Evolutionary conservation across 495 filamentous ascomycete species (phyloP).

Genomic region (Penicillium psychrofluorescens): DNA sequence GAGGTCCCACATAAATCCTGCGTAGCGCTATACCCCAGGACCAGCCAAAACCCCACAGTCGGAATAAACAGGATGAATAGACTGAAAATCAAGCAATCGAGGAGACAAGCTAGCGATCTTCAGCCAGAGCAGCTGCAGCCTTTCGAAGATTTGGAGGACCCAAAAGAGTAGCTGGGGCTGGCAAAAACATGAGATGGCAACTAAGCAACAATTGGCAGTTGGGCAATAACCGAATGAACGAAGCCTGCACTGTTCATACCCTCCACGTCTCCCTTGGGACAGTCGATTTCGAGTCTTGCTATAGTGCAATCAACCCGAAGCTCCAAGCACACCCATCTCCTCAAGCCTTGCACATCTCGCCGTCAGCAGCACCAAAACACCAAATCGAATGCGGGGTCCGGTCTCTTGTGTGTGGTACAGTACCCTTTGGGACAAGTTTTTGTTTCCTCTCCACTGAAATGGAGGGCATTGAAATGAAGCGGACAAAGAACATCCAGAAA

Average conservation of each 20-base stretch:
- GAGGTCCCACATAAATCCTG: slow-evolving; percentile 59
- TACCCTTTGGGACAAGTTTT: slow-evolving; percentile 79
- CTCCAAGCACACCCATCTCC: slow-evolving; percentile 23
- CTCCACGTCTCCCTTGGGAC: slow-evolving; percentile 12
- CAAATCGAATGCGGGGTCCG: slow-evolving; percentile 4
- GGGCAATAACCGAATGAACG: slow-evolving; percentile 12
- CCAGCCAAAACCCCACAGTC: slow-evolving; percentile 1
- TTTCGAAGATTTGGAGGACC: background rate
- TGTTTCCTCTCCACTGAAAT: slow-evolving; percentile 62
- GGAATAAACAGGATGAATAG: slow-evolving; percentile 1
- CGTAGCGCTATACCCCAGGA: slow-evolving; percentile 1
- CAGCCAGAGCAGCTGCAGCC: slow-evolving; percentile 5
- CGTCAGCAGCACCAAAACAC: background rate
- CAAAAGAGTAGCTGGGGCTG: background rate
- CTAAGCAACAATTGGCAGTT: slow-evolving; percentile 10
- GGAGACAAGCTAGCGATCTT: background rate
- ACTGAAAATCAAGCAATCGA: slow-evolving; percentile 4
- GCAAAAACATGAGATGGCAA: slow-evolving; percentile 1
- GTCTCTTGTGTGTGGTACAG: slow-evolving; percentile 67
- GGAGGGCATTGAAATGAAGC: slow-evolving; percentile 54
- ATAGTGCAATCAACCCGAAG: slow-evolving; percentile 25
- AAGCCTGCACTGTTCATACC: slow-evolving; percentile 5
- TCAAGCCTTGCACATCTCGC: slow-evolving; percentile 14
- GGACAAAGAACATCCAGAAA: slow-evolving; percentile 80
- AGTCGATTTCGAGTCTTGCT: slow-evolving; percentile 28